These are phyloP conservation scores for Claviceps purpurea DNA, from an alignment of 2,329 filamentous ascomycete genomes.

Conservation along the genomic window DNA sequence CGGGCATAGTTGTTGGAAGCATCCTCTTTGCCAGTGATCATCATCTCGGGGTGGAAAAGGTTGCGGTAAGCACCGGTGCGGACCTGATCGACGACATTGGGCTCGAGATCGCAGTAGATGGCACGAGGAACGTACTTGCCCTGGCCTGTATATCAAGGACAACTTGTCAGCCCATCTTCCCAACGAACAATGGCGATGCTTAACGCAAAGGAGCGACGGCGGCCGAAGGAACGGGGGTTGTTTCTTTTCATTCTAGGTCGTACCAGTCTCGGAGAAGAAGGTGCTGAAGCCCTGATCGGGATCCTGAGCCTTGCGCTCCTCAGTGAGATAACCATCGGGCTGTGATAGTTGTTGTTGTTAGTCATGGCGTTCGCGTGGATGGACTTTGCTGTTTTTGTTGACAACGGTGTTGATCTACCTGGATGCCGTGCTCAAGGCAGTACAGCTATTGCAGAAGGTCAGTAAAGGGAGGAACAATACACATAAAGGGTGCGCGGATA, in stretches of 20 bases:
- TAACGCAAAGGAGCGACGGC: neutral
- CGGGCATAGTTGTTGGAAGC: conserved; percentile 99
- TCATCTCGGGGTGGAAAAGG: conserved; percentile 97
- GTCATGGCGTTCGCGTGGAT: conserved; percentile 1
- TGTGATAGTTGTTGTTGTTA: conserved; percentile 24
- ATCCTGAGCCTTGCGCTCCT: conserved; percentile 88
- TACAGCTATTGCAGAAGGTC: conserved; percentile 59
- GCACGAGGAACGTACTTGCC: conserved; percentile 98
- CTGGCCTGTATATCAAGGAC: conserved; percentile 49
- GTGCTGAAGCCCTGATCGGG: conserved; percentile 98
- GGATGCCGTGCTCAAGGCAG: conserved; percentile 98
- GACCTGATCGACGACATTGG: conserved; percentile 98
- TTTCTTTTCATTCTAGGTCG: conserved; percentile 5
- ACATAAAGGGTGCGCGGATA: neutral
- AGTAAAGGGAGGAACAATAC: conserved; percentile 10
- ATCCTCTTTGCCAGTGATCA: conserved; percentile 99
- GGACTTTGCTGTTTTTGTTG: conserved; percentile 3
- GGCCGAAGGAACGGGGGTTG: neutral
- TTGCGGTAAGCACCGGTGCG: conserved; percentile 92
- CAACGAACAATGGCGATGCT: neutral
- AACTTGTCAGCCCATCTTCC: neutral
- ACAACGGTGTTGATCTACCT: conserved; percentile 46
- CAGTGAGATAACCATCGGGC: conserved; percentile 97
- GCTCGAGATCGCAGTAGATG: conserved; percentile 99
- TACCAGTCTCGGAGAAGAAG: conserved; percentile 99